These are phyloP conservation scores for Coemansia umbellata DNA, from an alignment of 192 early-diverging fungal species.

Conservation along the genomic window DNA sequence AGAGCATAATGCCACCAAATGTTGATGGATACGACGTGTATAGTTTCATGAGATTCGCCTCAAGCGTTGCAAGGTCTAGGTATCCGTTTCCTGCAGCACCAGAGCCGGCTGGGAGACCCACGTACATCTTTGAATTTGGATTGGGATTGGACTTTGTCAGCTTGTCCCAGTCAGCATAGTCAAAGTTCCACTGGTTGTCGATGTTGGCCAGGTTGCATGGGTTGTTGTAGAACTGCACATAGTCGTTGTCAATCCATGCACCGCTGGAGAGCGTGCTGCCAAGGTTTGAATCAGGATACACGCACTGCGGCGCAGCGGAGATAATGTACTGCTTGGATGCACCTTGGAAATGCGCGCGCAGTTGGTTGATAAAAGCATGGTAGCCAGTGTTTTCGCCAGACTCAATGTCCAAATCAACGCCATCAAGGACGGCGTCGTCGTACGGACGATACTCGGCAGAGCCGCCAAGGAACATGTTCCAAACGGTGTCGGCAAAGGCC, in stretches of 20 bases:
- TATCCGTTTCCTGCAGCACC: slow-evolving; percentile 61
- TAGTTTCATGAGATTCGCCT: slow-evolving; percentile 40
- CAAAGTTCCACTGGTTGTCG: slow-evolving; percentile 65
- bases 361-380: slow-evolving; percentile 53
- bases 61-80: slow-evolving; percentile 42
- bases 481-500: slow-evolving; percentile 65
- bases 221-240: slow-evolving; percentile 82
- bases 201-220: slow-evolving; percentile 58
- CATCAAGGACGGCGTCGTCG: slow-evolving; percentile 68
- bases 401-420: slow-evolving; percentile 71
- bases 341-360: slow-evolving; percentile 53
- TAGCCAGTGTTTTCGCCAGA: slow-evolving; percentile 58
- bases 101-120: slow-evolving; percentile 60
- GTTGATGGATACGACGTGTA: slow-evolving; percentile 51
- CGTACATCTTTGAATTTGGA: slow-evolving; percentile 56
- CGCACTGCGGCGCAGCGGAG: slow-evolving; percentile 70
- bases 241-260: slow-evolving; percentile 63
- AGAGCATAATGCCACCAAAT: slow-evolving; percentile 71
- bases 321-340: slow-evolving; percentile 56
- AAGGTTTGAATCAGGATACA: slow-evolving; percentile 65
- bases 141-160: slow-evolving; percentile 57
- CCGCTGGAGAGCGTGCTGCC: slow-evolving; percentile 49
- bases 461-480: slow-evolving; percentile 74
- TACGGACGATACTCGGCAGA: slow-evolving; percentile 60
- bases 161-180: slow-evolving; percentile 58